These are phyloP conservation scores for Chrysoporthe puriensis DNA, from an alignment of 2,329 filamentous ascomycete genomes.

Conservation along the genomic window DNA sequence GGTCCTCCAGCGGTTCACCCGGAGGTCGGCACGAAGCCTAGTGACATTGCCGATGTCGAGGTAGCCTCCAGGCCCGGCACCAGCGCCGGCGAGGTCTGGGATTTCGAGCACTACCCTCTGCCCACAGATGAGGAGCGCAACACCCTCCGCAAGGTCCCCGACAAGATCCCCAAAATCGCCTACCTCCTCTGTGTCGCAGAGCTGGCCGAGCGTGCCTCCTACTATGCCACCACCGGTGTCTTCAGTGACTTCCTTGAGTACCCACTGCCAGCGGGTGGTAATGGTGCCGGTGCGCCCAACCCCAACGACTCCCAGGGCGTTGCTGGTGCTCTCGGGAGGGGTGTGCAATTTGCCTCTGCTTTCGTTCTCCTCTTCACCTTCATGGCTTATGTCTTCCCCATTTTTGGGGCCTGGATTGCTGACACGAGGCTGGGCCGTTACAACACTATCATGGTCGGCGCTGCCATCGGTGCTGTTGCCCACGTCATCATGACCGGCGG, in stretches of 20 bases:
- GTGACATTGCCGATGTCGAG: slow-evolving; percentile 12
- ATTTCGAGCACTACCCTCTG: slow-evolving; percentile 37
- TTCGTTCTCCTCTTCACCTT: slow-evolving; percentile 51
- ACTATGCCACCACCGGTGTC: slow-evolving; percentile 53
- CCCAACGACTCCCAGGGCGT: slow-evolving; percentile 41
- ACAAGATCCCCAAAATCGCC: slow-evolving; percentile 46
- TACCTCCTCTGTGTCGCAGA: slow-evolving; percentile 55
- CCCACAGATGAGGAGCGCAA: slow-evolving; percentile 52
- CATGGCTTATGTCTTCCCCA: slow-evolving; percentile 52
- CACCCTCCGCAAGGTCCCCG: slow-evolving; percentile 51
- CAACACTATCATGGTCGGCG: slow-evolving; percentile 62
- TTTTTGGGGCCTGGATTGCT: slow-evolving; percentile 59
- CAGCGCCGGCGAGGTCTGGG: slow-evolving; percentile 25
- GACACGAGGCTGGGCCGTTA: slow-evolving; percentile 71
- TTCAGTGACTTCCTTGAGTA: slow-evolving; percentile 62
- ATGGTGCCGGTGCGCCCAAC: slow-evolving; percentile 40
- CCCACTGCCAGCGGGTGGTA: slow-evolving; percentile 49
- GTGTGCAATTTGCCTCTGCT: slow-evolving; percentile 51
- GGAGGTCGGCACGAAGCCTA: slow-evolving; percentile 16
- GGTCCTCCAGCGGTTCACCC: slow-evolving; percentile 23
- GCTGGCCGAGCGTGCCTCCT: slow-evolving; percentile 56
- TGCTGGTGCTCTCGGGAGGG: slow-evolving; percentile 56
- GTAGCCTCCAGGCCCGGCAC: neutral
- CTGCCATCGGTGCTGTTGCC: slow-evolving; percentile 62
- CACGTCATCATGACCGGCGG: slow-evolving; percentile 68